phyloP scores from a whole-genome alignment of 495 filamentous ascomycete genomes.

The Penicillium lagena region DNA sequence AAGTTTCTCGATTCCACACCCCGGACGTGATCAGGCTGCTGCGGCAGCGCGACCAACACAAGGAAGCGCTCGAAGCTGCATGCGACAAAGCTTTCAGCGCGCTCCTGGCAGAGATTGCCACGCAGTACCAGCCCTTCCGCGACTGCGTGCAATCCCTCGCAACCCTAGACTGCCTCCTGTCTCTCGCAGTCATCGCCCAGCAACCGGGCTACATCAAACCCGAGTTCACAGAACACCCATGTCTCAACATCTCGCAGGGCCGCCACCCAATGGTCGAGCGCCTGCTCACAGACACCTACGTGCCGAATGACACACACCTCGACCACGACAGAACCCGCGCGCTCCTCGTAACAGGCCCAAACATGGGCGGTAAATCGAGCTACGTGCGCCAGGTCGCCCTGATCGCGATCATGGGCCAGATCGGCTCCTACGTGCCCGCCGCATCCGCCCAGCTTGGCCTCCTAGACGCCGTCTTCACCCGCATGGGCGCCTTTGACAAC shows the following conservation, averaged over 20 bases:
- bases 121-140: slow-evolving; percentile 80
- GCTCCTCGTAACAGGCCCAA: slow-evolving; percentile 89
- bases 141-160: slow-evolving; percentile 84
- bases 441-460: slow-evolving; percentile 66
- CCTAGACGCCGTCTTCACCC: slow-evolving; percentile 86
- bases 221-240: slow-evolving; percentile 61
- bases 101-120: slow-evolving; percentile 65
- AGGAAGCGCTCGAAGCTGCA: slow-evolving; percentile 83
- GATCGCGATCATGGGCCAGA: slow-evolving; percentile 88
- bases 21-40: slow-evolving; percentile 78
- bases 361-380: slow-evolving; percentile 97
- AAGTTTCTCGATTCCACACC: slow-evolving; percentile 87
- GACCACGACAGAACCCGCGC: slow-evolving; percentile 56
- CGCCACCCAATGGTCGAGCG: slow-evolving; percentile 97
- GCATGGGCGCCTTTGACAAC: slow-evolving; percentile 96
- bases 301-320: slow-evolving; percentile 82
- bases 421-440: slow-evolving; percentile 91
- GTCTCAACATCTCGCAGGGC: slow-evolving; percentile 67
- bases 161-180: slow-evolving; percentile 83
- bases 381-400: slow-evolving; percentile 92
- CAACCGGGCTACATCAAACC: slow-evolving; percentile 92
- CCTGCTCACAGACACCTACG: slow-evolving; percentile 77
- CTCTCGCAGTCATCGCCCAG: slow-evolving; percentile 71
- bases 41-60: slow-evolving; percentile 89
- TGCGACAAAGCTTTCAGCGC: slow-evolving; percentile 78